Evolutionary conservation across 148 eudicot genomes (phyloP).

Genomic region (Cornus kousa): DNA sequence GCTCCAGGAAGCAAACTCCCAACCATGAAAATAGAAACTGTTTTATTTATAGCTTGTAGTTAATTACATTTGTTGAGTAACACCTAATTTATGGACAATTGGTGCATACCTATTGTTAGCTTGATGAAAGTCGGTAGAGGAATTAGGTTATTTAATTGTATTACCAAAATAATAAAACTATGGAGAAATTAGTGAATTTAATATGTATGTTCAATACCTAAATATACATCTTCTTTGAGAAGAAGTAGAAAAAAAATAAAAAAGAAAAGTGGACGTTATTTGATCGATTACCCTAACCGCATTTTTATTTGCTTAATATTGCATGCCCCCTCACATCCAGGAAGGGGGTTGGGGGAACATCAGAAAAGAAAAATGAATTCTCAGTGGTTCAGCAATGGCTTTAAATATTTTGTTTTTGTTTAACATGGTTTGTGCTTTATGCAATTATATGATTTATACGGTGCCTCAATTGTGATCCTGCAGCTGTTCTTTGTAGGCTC

Average conservation of each 20-base stretch:
- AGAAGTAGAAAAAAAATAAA: not conserved
- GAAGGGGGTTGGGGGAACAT: not conserved
- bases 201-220: not conserved
- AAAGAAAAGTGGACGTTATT: not conserved
- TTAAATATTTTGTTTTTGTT: not conserved
- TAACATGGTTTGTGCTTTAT: not conserved
- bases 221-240: not conserved
- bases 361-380: not conserved
- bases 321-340: not conserved
- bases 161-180: no score
- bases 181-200: not conserved
- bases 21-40: no score
- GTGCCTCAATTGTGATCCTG: not conserved
- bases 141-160: no score
- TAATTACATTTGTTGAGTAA: not conserved
- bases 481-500: not conserved
- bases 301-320: not conserved
- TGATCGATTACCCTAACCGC: not conserved
- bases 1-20: not conserved
- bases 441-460: not conserved
- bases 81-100: not conserved
- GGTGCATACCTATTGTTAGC: not conserved
- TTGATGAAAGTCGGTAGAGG: no score
- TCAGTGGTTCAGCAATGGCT: not conserved
- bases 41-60: not conserved